Evolutionary conservation across 179 eudicot genomes (phyloP).

Genomic region (Amaranthus tricolor): DNA sequence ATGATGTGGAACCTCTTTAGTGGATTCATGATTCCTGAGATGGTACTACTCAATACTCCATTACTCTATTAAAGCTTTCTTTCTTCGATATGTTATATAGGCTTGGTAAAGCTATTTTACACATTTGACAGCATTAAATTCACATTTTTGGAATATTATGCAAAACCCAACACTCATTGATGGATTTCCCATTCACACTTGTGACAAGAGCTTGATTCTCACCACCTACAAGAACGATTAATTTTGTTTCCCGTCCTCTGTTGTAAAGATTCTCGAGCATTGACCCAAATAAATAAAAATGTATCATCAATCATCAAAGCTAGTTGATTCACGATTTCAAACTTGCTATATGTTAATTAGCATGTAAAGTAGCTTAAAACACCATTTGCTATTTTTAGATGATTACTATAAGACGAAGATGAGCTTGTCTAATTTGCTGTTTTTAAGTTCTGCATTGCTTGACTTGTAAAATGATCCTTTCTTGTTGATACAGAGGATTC

Average conservation of each 20-base stretch:
- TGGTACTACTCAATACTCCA: constrained; percentile 37
- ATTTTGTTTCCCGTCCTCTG: too few relatives aligned
- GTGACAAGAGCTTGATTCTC: too few relatives aligned
- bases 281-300: too few relatives aligned
- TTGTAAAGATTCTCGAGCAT: too few relatives aligned
- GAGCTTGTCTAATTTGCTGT: not conserved
- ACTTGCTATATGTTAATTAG: not conserved
- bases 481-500: constrained; percentile 57
- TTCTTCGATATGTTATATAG: not conserved
- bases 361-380: not conserved
- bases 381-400: not conserved
- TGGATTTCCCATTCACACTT: too few relatives aligned
- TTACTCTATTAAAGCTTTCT: not conserved
- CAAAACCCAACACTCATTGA: too few relatives aligned
- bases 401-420: not conserved
- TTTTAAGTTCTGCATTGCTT: not conserved
- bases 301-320: too few relatives aligned
- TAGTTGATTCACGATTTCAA: not conserved
- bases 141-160: too few relatives aligned
- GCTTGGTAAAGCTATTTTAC: not conserved
- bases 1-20: constrained; percentile 97
- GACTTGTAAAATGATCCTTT: constrained; percentile 3
- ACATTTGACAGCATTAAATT: too few relatives aligned
- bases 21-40: constrained; percentile 79
- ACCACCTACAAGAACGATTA: too few relatives aligned